These are phyloP conservation scores for Camellia oleifera DNA, from an alignment of 179 eudicot species.

Conservation along the genomic window DNA sequence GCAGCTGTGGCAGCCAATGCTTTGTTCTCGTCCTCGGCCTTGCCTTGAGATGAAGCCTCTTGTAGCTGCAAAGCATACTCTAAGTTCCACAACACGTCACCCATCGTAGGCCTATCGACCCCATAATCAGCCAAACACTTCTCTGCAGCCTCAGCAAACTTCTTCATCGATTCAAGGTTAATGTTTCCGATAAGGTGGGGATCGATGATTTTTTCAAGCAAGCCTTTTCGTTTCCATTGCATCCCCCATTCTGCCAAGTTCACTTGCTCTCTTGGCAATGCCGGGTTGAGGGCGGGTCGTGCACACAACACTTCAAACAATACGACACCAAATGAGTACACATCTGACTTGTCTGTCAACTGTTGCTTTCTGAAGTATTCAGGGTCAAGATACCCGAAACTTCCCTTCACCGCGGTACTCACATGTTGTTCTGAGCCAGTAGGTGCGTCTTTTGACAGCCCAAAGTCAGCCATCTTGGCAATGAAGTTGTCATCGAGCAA, in stretches of 20 bases:
- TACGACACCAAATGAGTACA: slow-evolving; percentile 82
- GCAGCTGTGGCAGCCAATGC: slow-evolving; percentile 1
- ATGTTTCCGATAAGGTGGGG: slow-evolving; percentile 46
- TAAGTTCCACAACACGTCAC: slow-evolving; percentile 90
- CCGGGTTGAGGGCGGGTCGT: slow-evolving; percentile 65
- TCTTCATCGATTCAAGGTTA: slow-evolving; percentile 73
- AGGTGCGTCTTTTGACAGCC: slow-evolving; percentile 72
- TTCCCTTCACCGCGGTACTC: slow-evolving; percentile 82
- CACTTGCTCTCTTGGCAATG: slow-evolving; percentile 80
- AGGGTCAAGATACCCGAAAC: slow-evolving; percentile 77
- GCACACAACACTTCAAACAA: slow-evolving; percentile 75
- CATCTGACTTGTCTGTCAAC: slow-evolving; percentile 73
- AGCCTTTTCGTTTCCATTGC: slow-evolving; percentile 72
- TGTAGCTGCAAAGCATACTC: slow-evolving; percentile 87
- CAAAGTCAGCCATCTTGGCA: slow-evolving; percentile 91
- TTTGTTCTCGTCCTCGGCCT: slow-evolving; percentile 42
- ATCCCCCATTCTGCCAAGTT: slow-evolving; percentile 96
- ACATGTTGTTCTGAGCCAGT: slow-evolving; percentile 47
- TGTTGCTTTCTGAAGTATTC: slow-evolving; percentile 83
- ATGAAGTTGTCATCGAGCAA: slow-evolving; percentile 65
- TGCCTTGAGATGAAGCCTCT: slow-evolving; percentile 55
- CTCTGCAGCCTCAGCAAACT: slow-evolving; percentile 86
- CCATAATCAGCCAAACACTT: slow-evolving; percentile 92
- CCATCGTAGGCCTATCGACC: slow-evolving; percentile 89
- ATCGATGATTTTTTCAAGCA: slow-evolving; percentile 71